Conservation (phyloP, 768 basidiomycete species). For the Postia placenta region DNA sequence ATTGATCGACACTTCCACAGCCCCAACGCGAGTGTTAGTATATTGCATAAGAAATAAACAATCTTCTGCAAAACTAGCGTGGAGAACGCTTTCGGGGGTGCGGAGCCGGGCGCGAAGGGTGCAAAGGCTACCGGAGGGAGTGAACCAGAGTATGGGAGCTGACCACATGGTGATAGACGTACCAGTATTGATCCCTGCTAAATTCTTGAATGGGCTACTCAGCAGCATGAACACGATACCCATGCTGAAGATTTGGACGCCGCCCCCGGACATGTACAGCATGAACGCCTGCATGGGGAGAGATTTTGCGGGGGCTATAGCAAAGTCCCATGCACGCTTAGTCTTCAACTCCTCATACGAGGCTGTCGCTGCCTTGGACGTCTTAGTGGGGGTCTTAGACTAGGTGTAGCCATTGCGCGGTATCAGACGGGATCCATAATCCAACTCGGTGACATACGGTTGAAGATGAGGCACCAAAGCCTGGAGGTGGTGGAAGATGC, state of each 20-base stretch:
- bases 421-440: background rate
- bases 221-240: constrained; percentile 94
- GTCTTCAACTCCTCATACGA: constrained; percentile 67
- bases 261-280: constrained; percentile 97
- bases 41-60: constrained; percentile 65
- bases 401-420: constrained; percentile 24
- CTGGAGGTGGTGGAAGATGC: constrained; percentile 59
- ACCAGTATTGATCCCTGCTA: constrained; percentile 77
- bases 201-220: constrained; percentile 77
- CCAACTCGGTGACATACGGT: constrained; percentile 20
- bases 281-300: constrained; percentile 97
- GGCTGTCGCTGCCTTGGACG: constrained; percentile 30
- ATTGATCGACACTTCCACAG: constrained; percentile 92
- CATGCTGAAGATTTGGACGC: constrained; percentile 95
- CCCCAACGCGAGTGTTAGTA: constrained; percentile 75
- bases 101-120: constrained; percentile 58
- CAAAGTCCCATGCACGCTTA: constrained; percentile 82
- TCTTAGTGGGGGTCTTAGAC: constrained; percentile 37
- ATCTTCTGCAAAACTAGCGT: constrained; percentile 67
- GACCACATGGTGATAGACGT: too few species aligned
- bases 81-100: constrained; percentile 38
- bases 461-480: constrained; percentile 48
- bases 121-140: constrained; percentile 48
- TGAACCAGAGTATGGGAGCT: background rate
- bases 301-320: constrained; percentile 78